Evolutionary conservation across 108 stramenopile species (phyloP).

Genomic region (Skeletonema menzelii): DNA sequence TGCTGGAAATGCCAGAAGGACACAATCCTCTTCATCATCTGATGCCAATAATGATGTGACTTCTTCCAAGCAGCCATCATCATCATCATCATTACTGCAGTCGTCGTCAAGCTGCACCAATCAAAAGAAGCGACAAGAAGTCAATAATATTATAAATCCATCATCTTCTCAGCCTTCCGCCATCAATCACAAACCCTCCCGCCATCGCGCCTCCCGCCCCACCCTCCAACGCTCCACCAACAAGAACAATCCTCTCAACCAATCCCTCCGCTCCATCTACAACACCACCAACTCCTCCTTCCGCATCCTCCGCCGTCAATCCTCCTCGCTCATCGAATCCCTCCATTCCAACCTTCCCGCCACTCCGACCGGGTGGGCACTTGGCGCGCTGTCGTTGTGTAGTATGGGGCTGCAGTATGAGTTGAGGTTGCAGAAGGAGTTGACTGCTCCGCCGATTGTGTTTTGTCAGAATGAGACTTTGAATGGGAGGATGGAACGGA

Average conservation of each 20-base stretch:
- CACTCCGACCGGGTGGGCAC: constrained; percentile 69
- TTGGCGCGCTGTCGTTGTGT: constrained; percentile 34
- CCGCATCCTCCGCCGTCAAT: constrained; percentile 10
- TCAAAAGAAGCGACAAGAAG: too few species aligned
- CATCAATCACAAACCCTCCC: background rate
- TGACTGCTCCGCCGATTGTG: constrained; percentile 65
- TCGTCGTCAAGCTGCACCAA: too few species aligned
- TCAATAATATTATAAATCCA: too few species aligned
- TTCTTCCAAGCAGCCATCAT: background rate
- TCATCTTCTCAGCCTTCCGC: too few species aligned
- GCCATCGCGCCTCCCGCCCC: constrained; percentile 2
- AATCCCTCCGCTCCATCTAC: constrained; percentile 18
- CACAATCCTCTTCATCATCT: background rate
- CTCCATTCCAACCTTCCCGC: constrained; percentile 51
- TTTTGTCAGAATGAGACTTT: constrained; percentile 54
- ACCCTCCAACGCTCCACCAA: background rate
- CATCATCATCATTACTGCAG: background rate
- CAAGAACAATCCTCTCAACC: background rate
- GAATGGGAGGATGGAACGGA: constrained; percentile 26
- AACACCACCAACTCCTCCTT: constrained; percentile 20
- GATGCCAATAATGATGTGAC: background rate
- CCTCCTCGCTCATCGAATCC: constrained; percentile 7
- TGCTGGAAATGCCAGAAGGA: background rate
- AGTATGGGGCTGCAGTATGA: constrained; percentile 65
- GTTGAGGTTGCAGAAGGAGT: constrained; percentile 45